A percentile compares a stretch with the other conserved stretches of the same genome.
phyloP scores from a whole-genome alignment of 768 basidiomycete genomes.

The Tricholoma sp. region DNA sequence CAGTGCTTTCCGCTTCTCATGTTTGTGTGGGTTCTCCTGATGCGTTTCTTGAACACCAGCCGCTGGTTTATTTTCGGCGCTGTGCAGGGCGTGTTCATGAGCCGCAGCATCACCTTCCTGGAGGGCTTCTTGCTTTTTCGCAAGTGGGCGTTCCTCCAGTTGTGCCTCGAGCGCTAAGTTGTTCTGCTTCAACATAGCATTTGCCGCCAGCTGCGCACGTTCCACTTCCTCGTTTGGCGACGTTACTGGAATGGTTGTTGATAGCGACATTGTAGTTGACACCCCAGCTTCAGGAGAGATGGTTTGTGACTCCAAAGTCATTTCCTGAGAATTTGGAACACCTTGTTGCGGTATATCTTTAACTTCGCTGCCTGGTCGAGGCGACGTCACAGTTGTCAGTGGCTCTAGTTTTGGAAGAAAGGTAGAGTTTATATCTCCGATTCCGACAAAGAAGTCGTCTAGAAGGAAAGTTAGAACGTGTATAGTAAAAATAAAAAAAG shows the following conservation, averaged over 20 bases:
- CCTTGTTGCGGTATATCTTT: background rate
- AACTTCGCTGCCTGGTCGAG: slow-evolving; percentile 14
- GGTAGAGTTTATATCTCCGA: slow-evolving; percentile 96
- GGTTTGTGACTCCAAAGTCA: background rate
- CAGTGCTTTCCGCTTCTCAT: slow-evolving; percentile 56
- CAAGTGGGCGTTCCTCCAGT: slow-evolving; percentile 79
- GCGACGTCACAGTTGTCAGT: slow-evolving; percentile 32
- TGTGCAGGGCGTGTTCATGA: slow-evolving; percentile 18
- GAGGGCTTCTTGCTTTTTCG: slow-evolving; percentile 80
- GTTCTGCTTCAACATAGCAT: slow-evolving; percentile 63
- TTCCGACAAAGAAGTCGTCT: slow-evolving; percentile 98
- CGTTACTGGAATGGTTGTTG: slow-evolving; percentile 14
- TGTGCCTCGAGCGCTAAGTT: slow-evolving; percentile 77
- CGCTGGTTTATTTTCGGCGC: slow-evolving; percentile 11
- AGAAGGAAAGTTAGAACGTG: slow-evolving; percentile 14
- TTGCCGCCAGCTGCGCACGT: slow-evolving; percentile 37
- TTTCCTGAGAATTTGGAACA: background rate
- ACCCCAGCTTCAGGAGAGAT: background rate
- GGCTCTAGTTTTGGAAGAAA: slow-evolving; percentile 81
- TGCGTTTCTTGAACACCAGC: slow-evolving; percentile 14
- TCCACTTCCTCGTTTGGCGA: slow-evolving; percentile 40
- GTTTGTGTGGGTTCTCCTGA: slow-evolving; percentile 8
- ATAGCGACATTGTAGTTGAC: slow-evolving; percentile 11
- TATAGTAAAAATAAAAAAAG: background rate
- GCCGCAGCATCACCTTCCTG: slow-evolving; percentile 38